Conservation (phyloP, 1,284 basidiomycete genomes). For the Moniliophthora roreri region DNA sequence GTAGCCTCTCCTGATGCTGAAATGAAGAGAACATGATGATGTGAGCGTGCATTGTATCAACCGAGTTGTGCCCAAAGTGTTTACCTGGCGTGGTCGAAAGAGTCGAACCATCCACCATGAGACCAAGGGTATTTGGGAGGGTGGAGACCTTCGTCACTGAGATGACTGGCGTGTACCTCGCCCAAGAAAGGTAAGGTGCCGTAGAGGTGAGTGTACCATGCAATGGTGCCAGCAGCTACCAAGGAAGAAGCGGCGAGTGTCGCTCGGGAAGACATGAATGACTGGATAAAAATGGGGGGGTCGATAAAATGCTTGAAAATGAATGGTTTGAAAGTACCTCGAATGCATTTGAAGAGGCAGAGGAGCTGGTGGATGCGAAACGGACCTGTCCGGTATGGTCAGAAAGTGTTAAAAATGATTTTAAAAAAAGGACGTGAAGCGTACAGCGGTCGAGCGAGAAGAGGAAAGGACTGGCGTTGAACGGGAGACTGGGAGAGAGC, state of each 20-base stretch:
- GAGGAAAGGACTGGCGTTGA: constrained; percentile 36
- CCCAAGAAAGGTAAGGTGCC: constrained; percentile 85
- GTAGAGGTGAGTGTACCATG: constrained; percentile 96
- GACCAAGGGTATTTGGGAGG: constrained; percentile 89
- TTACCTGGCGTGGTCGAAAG: constrained; percentile 94
- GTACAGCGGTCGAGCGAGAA: constrained; percentile 47
- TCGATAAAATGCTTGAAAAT: neutral
- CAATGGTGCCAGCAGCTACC: constrained; percentile 84
- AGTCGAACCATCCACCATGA: constrained; percentile 85
- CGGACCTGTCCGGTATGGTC: constrained; percentile 49
- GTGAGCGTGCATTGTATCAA: constrained; percentile 8
- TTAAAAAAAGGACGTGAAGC: constrained; percentile 13
- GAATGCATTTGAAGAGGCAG: constrained; percentile 51
- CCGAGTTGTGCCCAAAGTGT: constrained; percentile 21
- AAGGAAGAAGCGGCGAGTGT: constrained; percentile 79
- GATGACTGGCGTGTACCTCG: constrained; percentile 87
- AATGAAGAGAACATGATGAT: constrained; percentile 12
- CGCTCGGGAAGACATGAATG: constrained; percentile 69
- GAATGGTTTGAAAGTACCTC: constrained; percentile 46
- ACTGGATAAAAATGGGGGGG: constrained; percentile 16
- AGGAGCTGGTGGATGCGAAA: constrained; percentile 60
- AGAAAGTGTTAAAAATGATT: neutral
- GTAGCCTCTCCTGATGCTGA: constrained; percentile 95
- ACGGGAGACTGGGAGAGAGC: constrained; percentile 39
- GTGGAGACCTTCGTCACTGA: constrained; percentile 94